A percentile compares a stretch with the other conserved stretches of the same genome.
Conservation (phyloP, 805 yeast species). For the Torulaspora gathmanii region DNA sequence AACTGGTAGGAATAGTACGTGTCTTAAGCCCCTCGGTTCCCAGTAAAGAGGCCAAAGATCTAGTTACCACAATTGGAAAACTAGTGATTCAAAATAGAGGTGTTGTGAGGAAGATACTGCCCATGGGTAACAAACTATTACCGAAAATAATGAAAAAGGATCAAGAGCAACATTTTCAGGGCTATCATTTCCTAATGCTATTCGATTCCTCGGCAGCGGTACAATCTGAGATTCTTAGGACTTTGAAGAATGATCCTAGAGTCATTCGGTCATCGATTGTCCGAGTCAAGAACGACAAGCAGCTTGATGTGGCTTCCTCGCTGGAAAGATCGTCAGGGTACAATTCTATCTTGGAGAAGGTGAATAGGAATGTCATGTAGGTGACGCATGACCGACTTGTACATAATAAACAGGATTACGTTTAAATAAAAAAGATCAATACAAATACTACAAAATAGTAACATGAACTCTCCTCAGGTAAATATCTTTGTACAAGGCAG, state of each 20-base stretch:
- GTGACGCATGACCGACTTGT: background rate
- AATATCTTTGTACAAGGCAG: background rate
- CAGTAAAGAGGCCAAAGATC: conserved; percentile 59
- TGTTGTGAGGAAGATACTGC: conserved; percentile 76
- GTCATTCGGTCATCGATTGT: conserved; percentile 73
- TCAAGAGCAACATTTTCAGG: conserved; percentile 86
- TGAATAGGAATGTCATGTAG: conserved; percentile 14
- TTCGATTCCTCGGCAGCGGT: conserved; percentile 85
- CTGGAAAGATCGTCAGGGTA: conserved; percentile 42
- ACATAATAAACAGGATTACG: conserved; percentile 1
- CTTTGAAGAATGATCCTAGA: conserved; percentile 84
- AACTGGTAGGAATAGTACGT: conserved; percentile 85
- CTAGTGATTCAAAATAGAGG: conserved; percentile 86
- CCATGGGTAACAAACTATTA: conserved; percentile 70
- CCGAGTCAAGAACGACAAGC: conserved; percentile 52
- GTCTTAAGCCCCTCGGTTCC: conserved; percentile 53
- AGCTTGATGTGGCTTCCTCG: conserved; percentile 54
- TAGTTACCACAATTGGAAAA: conserved; percentile 67
- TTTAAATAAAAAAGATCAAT: conserved; percentile 6
- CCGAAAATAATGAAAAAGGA: conserved; percentile 81
- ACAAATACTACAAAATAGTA: conserved; percentile 2
- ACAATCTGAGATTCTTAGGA: conserved; percentile 76
- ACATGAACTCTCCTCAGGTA: background rate
- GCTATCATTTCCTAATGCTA: conserved; percentile 78
- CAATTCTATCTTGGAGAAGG: conserved; percentile 25